phyloP scores from a whole-genome alignment of 305 asterid species.

The Coffea humblotiana region DNA sequence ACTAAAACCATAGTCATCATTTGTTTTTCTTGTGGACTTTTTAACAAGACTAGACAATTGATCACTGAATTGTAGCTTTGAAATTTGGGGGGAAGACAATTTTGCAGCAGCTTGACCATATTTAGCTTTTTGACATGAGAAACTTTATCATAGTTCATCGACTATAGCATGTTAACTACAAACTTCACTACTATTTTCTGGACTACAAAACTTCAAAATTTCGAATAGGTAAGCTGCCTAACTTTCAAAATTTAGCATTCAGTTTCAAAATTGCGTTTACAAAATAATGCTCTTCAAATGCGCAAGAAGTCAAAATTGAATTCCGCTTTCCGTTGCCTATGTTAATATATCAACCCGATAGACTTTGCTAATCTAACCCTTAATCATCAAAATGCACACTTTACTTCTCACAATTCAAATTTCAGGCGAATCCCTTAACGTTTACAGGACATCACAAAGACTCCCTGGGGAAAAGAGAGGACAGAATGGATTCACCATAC shows the following conservation, averaged over 20 bases:
- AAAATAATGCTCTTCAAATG: neutral
- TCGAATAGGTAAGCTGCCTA: neutral
- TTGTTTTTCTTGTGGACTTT: neutral
- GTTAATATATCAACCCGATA: neutral
- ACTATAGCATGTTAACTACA: neutral
- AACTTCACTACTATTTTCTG: neutral
- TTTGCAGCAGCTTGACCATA: neutral
- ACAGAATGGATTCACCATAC: neutral
- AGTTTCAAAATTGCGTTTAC: neutral
- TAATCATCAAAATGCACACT: neutral
- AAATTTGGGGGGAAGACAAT: neutral
- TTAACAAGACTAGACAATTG: neutral
- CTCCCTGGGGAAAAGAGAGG: neutral
- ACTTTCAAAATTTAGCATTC: neutral
- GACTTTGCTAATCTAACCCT: neutral
- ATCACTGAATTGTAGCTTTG: neutral
- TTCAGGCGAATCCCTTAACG: neutral
- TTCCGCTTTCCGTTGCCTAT: neutral
- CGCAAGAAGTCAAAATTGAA: neutral
- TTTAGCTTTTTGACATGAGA: neutral
- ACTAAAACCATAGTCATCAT: neutral
- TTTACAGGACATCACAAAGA: too few relatives aligned
- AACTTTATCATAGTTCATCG: neutral
- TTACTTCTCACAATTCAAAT: neutral
- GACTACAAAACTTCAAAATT: too few relatives aligned